A percentile compares a stretch with the other conserved stretches of the same genome.
Evolutionary conservation across 345 rosid genomes (phyloP).

Genomic region (Murraya koenigii): DNA sequence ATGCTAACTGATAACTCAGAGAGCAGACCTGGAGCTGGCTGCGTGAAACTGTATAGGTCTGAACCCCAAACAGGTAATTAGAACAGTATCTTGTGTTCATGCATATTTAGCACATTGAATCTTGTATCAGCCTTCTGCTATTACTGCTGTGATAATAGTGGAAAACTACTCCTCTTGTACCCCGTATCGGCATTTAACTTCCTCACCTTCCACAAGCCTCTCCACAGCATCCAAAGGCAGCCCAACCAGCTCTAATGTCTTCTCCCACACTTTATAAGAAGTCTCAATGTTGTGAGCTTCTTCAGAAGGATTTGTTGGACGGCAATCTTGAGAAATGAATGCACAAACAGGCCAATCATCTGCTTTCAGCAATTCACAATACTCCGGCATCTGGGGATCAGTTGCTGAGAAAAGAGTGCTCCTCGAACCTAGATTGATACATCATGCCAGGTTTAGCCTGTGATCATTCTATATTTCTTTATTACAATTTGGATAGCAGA

Average conservation of each 20-base stretch:
- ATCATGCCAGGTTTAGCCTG: conserved; percentile 1
- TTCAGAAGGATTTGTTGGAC: conserved; percentile 86
- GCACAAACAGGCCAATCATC: conserved; percentile 95
- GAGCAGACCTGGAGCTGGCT: not conserved
- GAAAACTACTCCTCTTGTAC: conserved; percentile 24
- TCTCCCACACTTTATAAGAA: conserved; percentile 75
- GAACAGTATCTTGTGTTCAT: not conserved
- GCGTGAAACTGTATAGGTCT: not conserved
- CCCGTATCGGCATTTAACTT: conserved; percentile 51
- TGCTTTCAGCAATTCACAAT: conserved; percentile 70
- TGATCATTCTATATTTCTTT: not conserved
- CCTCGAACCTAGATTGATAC: conserved; percentile 56
- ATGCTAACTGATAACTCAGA: not conserved
- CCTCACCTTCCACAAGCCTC: conserved; percentile 71
- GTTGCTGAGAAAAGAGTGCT: conserved; percentile 92
- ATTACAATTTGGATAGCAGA: not conserved
- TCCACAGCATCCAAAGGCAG: conserved; percentile 79
- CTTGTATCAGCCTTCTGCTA: not conserved
- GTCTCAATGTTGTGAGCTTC: conserved; percentile 82
- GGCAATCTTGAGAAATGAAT: conserved; percentile 91
- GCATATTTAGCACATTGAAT: not conserved
- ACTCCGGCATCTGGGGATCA: conserved; percentile 90
- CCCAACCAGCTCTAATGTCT: conserved; percentile 81
- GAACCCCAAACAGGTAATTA: not conserved
- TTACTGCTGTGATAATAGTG: not conserved